These are phyloP conservation scores for Aegilops umbellulata DNA, from an alignment of 176 grass and related monocot species.

Conservation along the genomic window DNA sequence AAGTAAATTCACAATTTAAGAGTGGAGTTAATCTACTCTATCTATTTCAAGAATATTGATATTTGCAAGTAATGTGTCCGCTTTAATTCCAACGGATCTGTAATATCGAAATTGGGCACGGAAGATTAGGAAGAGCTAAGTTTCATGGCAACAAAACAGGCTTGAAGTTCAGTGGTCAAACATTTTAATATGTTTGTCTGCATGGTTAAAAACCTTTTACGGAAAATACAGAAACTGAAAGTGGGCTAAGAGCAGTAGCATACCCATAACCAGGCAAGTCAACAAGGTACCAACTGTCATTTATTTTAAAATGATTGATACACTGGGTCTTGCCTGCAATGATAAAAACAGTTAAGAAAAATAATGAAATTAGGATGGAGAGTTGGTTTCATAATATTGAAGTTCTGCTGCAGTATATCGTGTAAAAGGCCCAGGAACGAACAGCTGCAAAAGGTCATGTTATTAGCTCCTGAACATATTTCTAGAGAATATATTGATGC, in stretches of 20 bases:
- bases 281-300: conserved; percentile 96
- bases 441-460: not conserved
- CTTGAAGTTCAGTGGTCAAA: not conserved
- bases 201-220: not conserved
- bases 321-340: conserved; percentile 90
- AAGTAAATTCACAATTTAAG: not conserved
- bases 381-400: not conserved
- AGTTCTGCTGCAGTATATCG: not conserved
- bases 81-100: not conserved
- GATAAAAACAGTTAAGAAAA: conserved; percentile 11
- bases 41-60: conserved; percentile 2
- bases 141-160: conserved; percentile 15
- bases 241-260: conserved; percentile 20
- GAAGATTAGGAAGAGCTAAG: not conserved
- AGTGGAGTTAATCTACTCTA: not conserved
- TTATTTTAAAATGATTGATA: conserved; percentile 98
- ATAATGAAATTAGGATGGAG: not conserved
- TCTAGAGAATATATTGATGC: not conserved
- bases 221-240: not conserved
- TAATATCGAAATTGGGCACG: not conserved
- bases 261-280: conserved; percentile 99
- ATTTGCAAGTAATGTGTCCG: not conserved
- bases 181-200: not conserved
- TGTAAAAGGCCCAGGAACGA: conserved; percentile 11
- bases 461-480: not conserved